These are phyloP conservation scores for Erysiphe pulchra DNA, from an alignment of 2,329 filamentous ascomycete species.

Conservation along the genomic window DNA sequence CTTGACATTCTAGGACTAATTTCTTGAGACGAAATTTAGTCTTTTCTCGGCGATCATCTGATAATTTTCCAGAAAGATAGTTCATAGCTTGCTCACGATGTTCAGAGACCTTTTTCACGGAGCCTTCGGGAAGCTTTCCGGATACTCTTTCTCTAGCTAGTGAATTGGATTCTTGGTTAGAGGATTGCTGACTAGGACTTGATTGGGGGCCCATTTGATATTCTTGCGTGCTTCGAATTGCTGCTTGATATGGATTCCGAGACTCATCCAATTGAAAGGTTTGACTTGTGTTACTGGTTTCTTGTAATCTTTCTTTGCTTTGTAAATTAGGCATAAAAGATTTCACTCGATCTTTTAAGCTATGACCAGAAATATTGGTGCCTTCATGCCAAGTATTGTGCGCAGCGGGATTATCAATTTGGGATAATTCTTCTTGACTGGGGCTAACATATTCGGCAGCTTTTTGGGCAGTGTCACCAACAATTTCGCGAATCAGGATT, in stretches of 20 bases:
- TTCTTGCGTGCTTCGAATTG: constrained; percentile 21
- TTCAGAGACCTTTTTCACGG: constrained; percentile 26
- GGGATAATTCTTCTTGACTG: constrained; percentile 44
- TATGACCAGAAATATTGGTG: constrained; percentile 47
- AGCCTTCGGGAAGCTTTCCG: constrained; percentile 34
- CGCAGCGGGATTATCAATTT: constrained; percentile 61
- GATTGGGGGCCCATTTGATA: constrained; percentile 18
- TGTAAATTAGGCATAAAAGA: constrained; percentile 11
- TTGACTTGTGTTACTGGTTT: constrained; percentile 29
- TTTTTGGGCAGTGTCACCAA: constrained; percentile 65
- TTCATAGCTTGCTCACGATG: constrained; percentile 32
- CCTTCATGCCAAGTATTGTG: constrained; percentile 88
- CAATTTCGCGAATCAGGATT: constrained; percentile 67
- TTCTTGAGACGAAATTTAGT: constrained; percentile 86
- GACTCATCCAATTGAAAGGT: constrained; percentile 28
- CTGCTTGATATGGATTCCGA: constrained; percentile 26
- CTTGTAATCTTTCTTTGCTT: constrained; percentile 15
- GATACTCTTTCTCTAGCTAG: constrained; percentile 28
- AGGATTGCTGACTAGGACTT: constrained; percentile 25
- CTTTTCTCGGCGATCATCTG: constrained; percentile 78
- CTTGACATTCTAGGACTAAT: constrained; percentile 91
- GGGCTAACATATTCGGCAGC: constrained; percentile 54
- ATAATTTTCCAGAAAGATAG: constrained; percentile 70
- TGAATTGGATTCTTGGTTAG: constrained; percentile 14
- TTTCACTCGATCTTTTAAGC: constrained; percentile 42